phyloP scores from a whole-genome alignment of 2,329 filamentous ascomycete genomes.

The Fusarium sp. region DNA sequence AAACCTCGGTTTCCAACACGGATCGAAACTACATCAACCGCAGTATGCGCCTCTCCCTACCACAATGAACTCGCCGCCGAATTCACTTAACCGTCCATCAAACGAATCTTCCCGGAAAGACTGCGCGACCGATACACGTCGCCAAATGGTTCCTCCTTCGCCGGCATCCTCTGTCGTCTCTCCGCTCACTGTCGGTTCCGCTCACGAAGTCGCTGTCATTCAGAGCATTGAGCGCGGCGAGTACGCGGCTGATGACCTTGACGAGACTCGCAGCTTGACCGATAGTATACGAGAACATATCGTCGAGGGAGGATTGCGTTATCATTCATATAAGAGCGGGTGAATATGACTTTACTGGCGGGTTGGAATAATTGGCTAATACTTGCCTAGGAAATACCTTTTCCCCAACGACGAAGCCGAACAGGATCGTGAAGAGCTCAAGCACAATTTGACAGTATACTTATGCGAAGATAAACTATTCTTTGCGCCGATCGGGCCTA shows the following conservation, averaged over 20 bases:
- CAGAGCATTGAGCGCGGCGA: slow-evolving; percentile 52
- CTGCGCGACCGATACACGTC: background rate
- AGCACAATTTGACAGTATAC: slow-evolving; percentile 55
- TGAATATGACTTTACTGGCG: background rate
- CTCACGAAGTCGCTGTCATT: slow-evolving; percentile 48
- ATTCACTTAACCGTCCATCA: slow-evolving; percentile 33
- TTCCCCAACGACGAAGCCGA: slow-evolving; percentile 60
- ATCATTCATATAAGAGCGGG: slow-evolving; percentile 44
- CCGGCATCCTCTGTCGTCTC: slow-evolving; percentile 45
- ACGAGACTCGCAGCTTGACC: slow-evolving; percentile 56
- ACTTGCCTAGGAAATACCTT: slow-evolving; percentile 52
- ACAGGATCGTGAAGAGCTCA: slow-evolving; percentile 57
- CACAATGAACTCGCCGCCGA: slow-evolving; percentile 45
- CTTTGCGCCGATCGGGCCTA: slow-evolving; percentile 57
- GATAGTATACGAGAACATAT: slow-evolving; percentile 59
- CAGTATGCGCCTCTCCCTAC: slow-evolving; percentile 24
- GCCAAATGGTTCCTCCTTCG: slow-evolving; percentile 43
- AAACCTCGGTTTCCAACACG: background rate
- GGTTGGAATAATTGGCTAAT: background rate
- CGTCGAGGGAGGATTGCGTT: slow-evolving; percentile 55
- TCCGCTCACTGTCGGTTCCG: slow-evolving; percentile 49
- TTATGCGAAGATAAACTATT: slow-evolving; percentile 57
- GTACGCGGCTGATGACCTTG: slow-evolving; percentile 41
- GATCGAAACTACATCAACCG: background rate
- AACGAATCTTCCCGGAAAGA: background rate